Evolutionary conservation across 345 rosid species (phyloP).

Genomic region (Gossypioides kirkii): DNA sequence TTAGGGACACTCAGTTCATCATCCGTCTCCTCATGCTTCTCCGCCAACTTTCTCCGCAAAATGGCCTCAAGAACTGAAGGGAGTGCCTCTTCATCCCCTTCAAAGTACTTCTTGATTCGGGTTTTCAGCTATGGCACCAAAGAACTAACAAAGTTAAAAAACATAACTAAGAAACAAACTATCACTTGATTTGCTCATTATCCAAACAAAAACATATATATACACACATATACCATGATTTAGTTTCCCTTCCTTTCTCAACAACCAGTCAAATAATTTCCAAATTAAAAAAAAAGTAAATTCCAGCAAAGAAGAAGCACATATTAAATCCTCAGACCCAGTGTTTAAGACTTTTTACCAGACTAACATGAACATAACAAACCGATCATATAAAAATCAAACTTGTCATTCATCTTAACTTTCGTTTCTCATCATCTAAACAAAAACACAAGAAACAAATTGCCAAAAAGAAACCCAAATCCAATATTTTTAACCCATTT

Average conservation of each 20-base stretch:
- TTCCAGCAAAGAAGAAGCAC: background rate
- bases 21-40: conserved; percentile 70
- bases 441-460: background rate
- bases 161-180: conserved; percentile 7
- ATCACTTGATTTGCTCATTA: background rate
- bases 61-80: conserved; percentile 63
- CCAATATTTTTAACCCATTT: background rate
- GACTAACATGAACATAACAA: background rate
- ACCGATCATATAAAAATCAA: background rate
- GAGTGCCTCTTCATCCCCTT: conserved; percentile 70
- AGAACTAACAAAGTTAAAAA: conserved; percentile 17
- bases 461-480: background rate
- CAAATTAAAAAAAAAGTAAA: background rate
- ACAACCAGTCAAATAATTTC: background rate
- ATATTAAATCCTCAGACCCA: background rate
- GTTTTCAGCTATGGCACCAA: conserved; percentile 54
- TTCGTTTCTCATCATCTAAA: background rate
- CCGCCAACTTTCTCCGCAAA: conserved; percentile 43
- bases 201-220: background rate
- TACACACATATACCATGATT: background rate
- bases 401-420: background rate
- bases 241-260: background rate
- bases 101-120: conserved; percentile 61
- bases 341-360: background rate
- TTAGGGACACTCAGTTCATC: conserved; percentile 30